Base-by-base conservation (phyloP, 805 yeast genomes). In the Teunomyces gatunensis region DNA sequence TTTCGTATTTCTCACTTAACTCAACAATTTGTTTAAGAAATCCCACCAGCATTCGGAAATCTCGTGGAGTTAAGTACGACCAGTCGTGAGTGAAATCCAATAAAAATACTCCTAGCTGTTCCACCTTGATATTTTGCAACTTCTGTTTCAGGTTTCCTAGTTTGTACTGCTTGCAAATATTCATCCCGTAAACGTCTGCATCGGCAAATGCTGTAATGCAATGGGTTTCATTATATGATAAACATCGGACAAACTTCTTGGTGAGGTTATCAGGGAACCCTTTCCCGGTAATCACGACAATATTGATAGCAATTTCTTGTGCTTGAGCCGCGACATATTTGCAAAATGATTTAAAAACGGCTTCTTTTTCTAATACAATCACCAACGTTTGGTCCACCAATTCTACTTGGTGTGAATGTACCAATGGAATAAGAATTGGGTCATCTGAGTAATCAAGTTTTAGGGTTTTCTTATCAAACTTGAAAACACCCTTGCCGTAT, bases 191-290 rank as follows among this genome's bases (percentile, higher is more conserved):
- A 2, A 85, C 78, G 54, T 85, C 90, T 12, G 85, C 75, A 58
- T 85, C 90, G 23, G 83, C 81, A 29, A 79, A 67, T 0, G 77
- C 81, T 17, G 60, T 57, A 0, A 80, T 57, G 0, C 78, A 79
- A 1, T 71, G 56, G 0, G 53, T 68, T n/a, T 62, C 50, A 15
- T 56, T 49, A 3, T 51, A 43, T 10, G 61, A 46, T 10, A 78
- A 44, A 2, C 53, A 51, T 4, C 51, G 40, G 6, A 81, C 52
- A 47, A 83, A 74, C 20, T 57, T 52, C 42, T 73, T 67, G 0
- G 89, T 83, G 5, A 77, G 61, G 10, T 68, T 55, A 58, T 85
- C 90, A 0, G 90, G 89, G 54, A 71, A 83, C 4, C 90, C 90
- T 57, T 79, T 80, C 0, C 87, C 89, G 0, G 89, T 84, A 6